Evolutionary conservation across 768 basidiomycete genomes (phyloP), one percentile per base, ranked within the genome.

Genomic region (Boletus rubropictus): DNA sequence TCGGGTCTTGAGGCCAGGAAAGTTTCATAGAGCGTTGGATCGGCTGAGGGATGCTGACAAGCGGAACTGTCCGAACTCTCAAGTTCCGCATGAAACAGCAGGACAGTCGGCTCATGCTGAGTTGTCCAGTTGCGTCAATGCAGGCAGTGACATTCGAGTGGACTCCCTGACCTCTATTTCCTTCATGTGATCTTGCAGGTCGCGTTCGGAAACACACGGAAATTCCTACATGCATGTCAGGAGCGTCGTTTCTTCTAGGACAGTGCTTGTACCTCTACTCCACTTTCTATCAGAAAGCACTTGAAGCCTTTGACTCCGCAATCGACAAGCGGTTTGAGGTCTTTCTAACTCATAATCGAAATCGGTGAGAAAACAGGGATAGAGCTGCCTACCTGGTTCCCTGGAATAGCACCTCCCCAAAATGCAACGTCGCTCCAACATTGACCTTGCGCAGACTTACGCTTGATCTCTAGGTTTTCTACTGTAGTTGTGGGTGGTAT

Each of bases 261-360:
- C 28, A 25, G 22, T 34, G 46, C 5, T 46, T 72, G 40, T 57
- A 92, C 94, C 51, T 96, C 87, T 15, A 98, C 94, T 21, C 96
- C 95, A 58, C 92, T 95, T 54, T 95, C 86, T 51, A 94, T 93
- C 55, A 97, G 70, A 66, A 97, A 98, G 63, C 93, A 96, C 65
- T 98, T 97, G 76, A 97, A 97, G 0, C 95, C 95, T 69, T 85
- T 88, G 25, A 96, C 87, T 6, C 96, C 94, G 27, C 79, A 78
- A 25, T 77, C 63, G 12, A 94, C 70, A 35, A 98, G 72, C n/a
- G 84, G 81, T 47, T 73, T 75, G 36, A 99, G 76, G 56, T 94
- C 76, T 35, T 65, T 62, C 90, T 94, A 35, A 39, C 45, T 14
- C 37, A 24, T 10, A n/a, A 29, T 47, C 36, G 39, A 37, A 24